These are phyloP conservation scores for Suillus discolor DNA, from an alignment of 768 basidiomycete genomes.

Conservation along the genomic window DNA sequence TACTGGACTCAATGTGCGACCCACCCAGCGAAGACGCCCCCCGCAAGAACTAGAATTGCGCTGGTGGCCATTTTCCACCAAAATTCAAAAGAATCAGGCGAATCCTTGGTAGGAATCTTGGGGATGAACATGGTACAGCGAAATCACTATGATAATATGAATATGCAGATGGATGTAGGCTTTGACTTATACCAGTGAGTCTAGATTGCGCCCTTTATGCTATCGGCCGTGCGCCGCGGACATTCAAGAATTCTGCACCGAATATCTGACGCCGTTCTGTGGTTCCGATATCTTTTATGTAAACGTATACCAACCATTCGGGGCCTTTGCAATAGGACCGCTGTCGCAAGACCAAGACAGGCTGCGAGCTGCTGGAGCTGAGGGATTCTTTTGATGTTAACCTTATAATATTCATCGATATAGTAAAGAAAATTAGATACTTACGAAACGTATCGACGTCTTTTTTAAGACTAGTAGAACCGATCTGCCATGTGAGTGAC, in stretches of 20 bases:
- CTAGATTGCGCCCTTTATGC: neutral
- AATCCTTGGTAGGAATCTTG: conserved; percentile 22
- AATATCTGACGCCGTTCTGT: neutral
- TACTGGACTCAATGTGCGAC: conserved; percentile 21
- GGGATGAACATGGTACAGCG: neutral
- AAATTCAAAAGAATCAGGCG: conserved; percentile 63
- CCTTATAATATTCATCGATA: neutral
- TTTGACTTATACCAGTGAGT: neutral
- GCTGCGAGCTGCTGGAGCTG: neutral
- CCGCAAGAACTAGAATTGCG: conserved; percentile 70
- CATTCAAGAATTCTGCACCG: neutral
- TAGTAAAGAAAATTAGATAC: neutral
- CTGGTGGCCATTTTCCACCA: conserved; percentile 74
- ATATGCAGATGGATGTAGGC: neutral
- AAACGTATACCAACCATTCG: neutral
- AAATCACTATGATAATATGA: neutral
- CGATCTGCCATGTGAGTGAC: neutral
- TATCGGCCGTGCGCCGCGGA: neutral
- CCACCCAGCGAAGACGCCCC: conserved; percentile 93
- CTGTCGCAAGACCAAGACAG: neutral
- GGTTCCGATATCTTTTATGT: neutral
- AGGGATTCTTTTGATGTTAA: too few relatives aligned
- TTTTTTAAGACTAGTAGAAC: neutral
- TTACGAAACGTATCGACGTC: neutral
- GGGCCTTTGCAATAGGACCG: neutral